These are phyloP conservation scores for Eucalyptus shirleyi DNA, from an alignment of 345 rosid species.

Conservation along the genomic window DNA sequence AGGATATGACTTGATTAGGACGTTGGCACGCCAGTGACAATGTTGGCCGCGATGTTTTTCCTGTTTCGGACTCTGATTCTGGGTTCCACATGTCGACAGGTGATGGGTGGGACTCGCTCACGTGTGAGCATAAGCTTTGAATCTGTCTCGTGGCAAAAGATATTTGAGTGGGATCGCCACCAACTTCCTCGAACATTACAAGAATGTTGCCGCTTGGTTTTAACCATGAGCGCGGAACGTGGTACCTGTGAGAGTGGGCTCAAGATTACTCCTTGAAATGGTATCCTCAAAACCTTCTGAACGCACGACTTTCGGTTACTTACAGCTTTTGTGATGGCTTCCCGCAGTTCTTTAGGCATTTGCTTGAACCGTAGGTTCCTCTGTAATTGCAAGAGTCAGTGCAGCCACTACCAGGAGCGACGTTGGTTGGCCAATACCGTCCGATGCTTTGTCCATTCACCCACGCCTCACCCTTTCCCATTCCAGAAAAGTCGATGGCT, in stretches of 20 bases:
- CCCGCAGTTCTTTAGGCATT: conserved; percentile 81
- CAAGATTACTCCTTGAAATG: neutral
- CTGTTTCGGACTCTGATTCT: conserved; percentile 13
- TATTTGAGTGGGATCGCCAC: conserved; percentile 82
- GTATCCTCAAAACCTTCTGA: neutral
- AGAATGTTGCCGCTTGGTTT: conserved; percentile 57
- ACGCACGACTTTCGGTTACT: conserved; percentile 6
- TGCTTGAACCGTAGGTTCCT: conserved; percentile 52
- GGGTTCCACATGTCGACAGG: conserved; percentile 71
- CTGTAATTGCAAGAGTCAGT: conserved; percentile 57
- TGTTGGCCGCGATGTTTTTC: conserved; percentile 22
- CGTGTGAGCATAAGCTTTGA: conserved; percentile 43
- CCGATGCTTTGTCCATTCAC: conserved; percentile 96
- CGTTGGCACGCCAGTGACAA: conserved; percentile 43
- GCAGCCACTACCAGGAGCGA: conserved; percentile 46
- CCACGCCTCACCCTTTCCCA: conserved; percentile 98
- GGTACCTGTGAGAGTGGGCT: conserved; percentile 43
- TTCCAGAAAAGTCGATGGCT: conserved; percentile 78
- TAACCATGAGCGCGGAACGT: conserved; percentile 88
- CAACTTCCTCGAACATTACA: conserved; percentile 75
- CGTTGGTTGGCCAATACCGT: conserved; percentile 76
- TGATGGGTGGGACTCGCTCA: conserved; percentile 63
- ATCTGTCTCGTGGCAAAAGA: conserved; percentile 38
- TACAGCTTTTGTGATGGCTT: conserved; percentile 86
- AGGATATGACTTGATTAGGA: conserved; percentile 63